A percentile compares a stretch with the other conserved stretches of the same genome.
Evolutionary conservation across 2,329 filamentous ascomycete species (phyloP).

Genomic region (Curvularia hawaiiensis): DNA sequence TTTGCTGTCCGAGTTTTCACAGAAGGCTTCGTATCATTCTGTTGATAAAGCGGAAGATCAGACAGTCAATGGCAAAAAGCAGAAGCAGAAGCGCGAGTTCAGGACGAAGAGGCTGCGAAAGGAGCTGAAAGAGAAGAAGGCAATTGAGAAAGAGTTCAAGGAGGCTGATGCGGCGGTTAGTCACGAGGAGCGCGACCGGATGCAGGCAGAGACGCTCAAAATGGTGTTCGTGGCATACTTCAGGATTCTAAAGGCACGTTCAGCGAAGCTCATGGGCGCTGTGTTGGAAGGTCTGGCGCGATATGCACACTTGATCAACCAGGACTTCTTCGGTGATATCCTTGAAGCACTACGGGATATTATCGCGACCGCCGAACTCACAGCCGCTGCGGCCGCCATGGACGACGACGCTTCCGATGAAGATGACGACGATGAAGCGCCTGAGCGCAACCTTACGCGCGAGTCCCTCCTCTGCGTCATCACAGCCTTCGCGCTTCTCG

Average conservation of each 20-base stretch:
- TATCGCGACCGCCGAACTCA: slow-evolving; percentile 71
- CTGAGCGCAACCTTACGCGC: slow-evolving; percentile 72
- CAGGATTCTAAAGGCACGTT: slow-evolving; percentile 83
- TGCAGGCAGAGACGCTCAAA: slow-evolving; percentile 95
- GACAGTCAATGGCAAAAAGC: slow-evolving; percentile 58
- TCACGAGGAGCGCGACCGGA: slow-evolving; percentile 89
- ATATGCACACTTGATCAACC: slow-evolving; percentile 96
- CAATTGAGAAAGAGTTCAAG: slow-evolving; percentile 89
- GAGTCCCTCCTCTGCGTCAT: slow-evolving; percentile 93
- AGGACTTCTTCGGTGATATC: slow-evolving; percentile 97
- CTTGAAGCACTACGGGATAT: slow-evolving; percentile 94
- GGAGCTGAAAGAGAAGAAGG: slow-evolving; percentile 80
- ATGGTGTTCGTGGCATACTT: slow-evolving; percentile 96
- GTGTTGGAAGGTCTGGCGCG: slow-evolving; percentile 92
- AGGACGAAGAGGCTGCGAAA: slow-evolving; percentile 89
- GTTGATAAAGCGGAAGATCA: slow-evolving; percentile 67
- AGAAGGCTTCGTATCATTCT: slow-evolving; percentile 78
- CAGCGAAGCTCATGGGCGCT: slow-evolving; percentile 89
- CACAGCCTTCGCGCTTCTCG: slow-evolving; percentile 93
- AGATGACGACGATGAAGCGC: slow-evolving; percentile 52
- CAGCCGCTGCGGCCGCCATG: slow-evolving; percentile 53
- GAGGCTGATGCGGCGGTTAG: slow-evolving; percentile 89
- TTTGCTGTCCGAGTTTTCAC: slow-evolving; percentile 83
- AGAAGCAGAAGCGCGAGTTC: slow-evolving; percentile 80
- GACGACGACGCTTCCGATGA: slow-evolving; percentile 57